Conservation (phyloP, 2,329 filamentous ascomycete species). For the Claviceps maximensis region DNA sequence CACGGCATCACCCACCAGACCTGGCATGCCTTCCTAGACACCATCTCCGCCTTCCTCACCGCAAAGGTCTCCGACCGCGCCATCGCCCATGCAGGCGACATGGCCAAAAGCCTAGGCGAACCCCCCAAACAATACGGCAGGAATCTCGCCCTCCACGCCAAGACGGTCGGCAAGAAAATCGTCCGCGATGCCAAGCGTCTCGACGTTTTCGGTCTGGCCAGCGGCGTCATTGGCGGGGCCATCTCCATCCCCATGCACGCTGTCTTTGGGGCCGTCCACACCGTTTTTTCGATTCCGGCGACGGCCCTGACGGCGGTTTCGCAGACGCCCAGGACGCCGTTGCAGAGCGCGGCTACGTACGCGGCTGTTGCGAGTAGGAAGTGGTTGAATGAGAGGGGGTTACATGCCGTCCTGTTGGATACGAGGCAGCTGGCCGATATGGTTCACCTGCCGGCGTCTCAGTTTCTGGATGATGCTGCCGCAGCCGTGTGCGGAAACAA, state of each 20-base stretch:
- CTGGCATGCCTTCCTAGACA: conserved; percentile 23
- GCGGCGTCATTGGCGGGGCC: conserved; percentile 22
- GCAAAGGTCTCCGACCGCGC: conserved; percentile 31
- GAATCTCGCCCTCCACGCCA: conserved; percentile 22
- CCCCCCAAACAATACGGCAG: conserved; percentile 24
- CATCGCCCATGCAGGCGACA: conserved; percentile 28
- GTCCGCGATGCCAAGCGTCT: conserved; percentile 23
- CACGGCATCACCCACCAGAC: conserved; percentile 23
- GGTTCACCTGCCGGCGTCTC: conserved; percentile 19
- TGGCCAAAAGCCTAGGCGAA: conserved; percentile 22
- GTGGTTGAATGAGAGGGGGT: conserved; percentile 27
- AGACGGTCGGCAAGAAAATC: conserved; percentile 23
- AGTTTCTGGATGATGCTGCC: conserved; percentile 26
- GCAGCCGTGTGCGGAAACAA: conserved; percentile 6
- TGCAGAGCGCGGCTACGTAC: conserved; percentile 28
- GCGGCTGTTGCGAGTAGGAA: conserved; percentile 27
- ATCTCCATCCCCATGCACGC: conserved; percentile 26
- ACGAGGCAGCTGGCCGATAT: conserved; percentile 16
- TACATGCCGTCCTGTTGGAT: conserved; percentile 25
- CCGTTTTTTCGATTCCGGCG: conserved; percentile 21
- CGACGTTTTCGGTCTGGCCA: conserved; percentile 26
- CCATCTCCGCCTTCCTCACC: conserved; percentile 31
- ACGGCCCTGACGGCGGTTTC: conserved; percentile 20
- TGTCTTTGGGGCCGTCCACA: conserved; percentile 23
- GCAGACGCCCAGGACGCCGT: conserved; percentile 26